Evolutionary conservation across 495 filamentous ascomycete genomes (phyloP), one percentile per base, ranked within the genome.

Genomic region (Xylaria venustula): DNA sequence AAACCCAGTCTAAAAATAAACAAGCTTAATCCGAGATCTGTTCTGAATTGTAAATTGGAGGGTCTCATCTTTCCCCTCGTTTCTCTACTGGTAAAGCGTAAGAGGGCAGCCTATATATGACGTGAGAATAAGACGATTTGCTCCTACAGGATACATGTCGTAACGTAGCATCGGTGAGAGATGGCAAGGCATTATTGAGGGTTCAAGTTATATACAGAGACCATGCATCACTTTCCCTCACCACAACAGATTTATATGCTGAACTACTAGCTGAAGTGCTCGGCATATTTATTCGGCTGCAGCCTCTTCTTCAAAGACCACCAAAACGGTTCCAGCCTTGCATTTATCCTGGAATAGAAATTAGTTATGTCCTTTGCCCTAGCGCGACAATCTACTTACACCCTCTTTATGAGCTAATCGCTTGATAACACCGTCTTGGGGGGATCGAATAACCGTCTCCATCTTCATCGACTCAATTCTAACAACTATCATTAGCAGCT

Each of bases 401-500:
- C 93, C 93, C 79, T 87, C 81, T 72, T 87, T 82, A 75, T 97
- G 92, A 41, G 93, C 91, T 47, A 98, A 77, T 73, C 84, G 90
- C 58, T 86, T 85, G 60, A 98, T 83, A 8, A 87, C 82, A 7
- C 92, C 94, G 62, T 87, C 86, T 48, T 92, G 87, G 11, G 94
- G 94, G 63, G 90, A 93, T 60, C 94, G 82, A 60, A 98, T 97
- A 34, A 96, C 92, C 32, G 92, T 98, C 76, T 98, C 94, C 94
- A 98, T 98, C 83, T 98, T 98, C 94, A 98, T 98, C 58, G 93
- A 97, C 76, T 98, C 94, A 69, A 98, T 96, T 1, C 82, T 81
- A 46, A 17, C 17, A 11, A 4, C 47, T 34, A 19, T 60, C 17
- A n/a, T n/a, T n/a, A 60, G 58, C 23, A 4, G 20, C 12, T 3